Conservation (phyloP, 805 yeast genomes). For the Hanseniaspora occidentalis region DNA sequence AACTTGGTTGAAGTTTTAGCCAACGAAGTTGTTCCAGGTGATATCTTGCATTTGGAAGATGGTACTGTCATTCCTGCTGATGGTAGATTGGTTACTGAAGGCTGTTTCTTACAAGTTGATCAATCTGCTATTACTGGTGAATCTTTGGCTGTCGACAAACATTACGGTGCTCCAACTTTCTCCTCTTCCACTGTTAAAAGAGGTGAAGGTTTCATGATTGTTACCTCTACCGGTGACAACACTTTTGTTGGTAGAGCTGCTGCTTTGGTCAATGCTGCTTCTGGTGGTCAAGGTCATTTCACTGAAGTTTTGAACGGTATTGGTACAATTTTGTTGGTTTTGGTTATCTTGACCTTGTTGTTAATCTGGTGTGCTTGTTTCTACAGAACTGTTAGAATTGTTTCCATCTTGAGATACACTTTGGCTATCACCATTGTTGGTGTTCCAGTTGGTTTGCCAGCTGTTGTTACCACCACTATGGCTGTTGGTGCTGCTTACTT, state of each 20-base stretch:
- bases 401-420: slow-evolving; percentile 80
- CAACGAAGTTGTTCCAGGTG: slow-evolving; percentile 90
- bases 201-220: slow-evolving; percentile 91
- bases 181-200: slow-evolving; percentile 92
- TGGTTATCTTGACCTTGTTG: slow-evolving; percentile 77
- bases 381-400: slow-evolving; percentile 85
- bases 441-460: slow-evolving; percentile 98
- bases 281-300: slow-evolving; percentile 90
- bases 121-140: slow-evolving; percentile 98
- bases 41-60: slow-evolving; percentile 81
- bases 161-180: slow-evolving; percentile 73
- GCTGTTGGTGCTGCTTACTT: slow-evolving; percentile 99
- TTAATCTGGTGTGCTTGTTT: slow-evolving; percentile 88
- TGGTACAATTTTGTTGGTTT: slow-evolving; percentile 81
- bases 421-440: slow-evolving; percentile 93
- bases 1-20: slow-evolving; percentile 62
- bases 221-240: slow-evolving; percentile 89
- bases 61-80: slow-evolving; percentile 90
- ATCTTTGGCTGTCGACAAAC: slow-evolving; percentile 90
- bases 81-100: slow-evolving; percentile 81
- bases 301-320: slow-evolving; percentile 97
- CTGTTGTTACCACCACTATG: slow-evolving; percentile 97
- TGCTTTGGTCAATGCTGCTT: slow-evolving; percentile 87
- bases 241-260: slow-evolving; percentile 97
- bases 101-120: slow-evolving; percentile 79